Percentiles rank a stretch among this genome's conserved stretches.
Evolutionary conservation across 805 yeast genomes (phyloP).

Genomic region (Candida awuae): DNA sequence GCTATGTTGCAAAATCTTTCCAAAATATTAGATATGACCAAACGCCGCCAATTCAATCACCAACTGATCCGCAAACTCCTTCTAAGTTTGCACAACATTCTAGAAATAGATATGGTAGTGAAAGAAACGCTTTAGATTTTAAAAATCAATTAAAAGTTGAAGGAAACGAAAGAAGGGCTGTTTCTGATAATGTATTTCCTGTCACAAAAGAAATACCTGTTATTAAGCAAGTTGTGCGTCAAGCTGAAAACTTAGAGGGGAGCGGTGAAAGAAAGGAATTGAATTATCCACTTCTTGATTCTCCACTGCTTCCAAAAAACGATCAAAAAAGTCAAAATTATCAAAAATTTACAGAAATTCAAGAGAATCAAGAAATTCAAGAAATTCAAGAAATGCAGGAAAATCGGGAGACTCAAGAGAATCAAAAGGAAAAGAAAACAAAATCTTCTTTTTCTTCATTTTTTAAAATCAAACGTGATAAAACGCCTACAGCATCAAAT

Average conservation of each 20-base stretch:
- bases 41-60: not conserved
- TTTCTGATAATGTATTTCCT: not conserved
- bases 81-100: not conserved
- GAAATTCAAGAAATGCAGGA: not conserved
- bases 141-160: not conserved
- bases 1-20: not conserved
- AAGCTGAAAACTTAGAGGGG: too few species aligned
- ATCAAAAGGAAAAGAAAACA: conserved; percentile 8
- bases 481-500: conserved; percentile 8
- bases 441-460: conserved; percentile 15
- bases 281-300: not conserved
- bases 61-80: not conserved
- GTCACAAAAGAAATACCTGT: too few species aligned
- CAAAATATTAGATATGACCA: not conserved
- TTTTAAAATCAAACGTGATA: conserved; percentile 13
- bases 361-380: too few species aligned
- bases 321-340: too few species aligned
- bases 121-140: not conserved
- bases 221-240: too few species aligned
- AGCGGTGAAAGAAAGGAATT: too few species aligned
- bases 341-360: too few species aligned
- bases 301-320: too few species aligned
- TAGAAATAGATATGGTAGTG: conserved; percentile 5
- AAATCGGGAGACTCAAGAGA: not conserved
- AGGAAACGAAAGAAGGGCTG: not conserved